A percentile compares a stretch with the other conserved stretches of the same genome.
Evolutionary conservation across 2,329 filamentous ascomycete genomes (phyloP).

Genomic region (Aspergillus chevalieri): DNA sequence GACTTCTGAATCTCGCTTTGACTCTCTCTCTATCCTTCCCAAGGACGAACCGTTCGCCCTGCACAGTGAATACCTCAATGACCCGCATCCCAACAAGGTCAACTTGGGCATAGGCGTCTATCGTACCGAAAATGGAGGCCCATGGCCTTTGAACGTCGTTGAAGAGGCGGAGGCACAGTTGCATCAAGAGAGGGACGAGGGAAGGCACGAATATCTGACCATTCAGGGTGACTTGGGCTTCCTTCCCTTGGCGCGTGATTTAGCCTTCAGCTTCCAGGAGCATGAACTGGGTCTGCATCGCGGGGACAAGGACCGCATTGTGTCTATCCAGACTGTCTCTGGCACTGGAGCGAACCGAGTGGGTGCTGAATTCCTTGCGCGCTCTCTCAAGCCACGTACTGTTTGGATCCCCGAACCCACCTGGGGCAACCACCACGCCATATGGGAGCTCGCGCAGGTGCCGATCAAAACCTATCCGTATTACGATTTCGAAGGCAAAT

Average conservation of each 20-base stretch:
- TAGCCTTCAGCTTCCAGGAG: slow-evolving; percentile 12
- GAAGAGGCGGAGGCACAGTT: slow-evolving; percentile 1
- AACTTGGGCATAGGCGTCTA: slow-evolving; percentile 92
- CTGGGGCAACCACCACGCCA: slow-evolving; percentile 96
- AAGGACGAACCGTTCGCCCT: slow-evolving; percentile 21
- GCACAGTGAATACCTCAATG: slow-evolving; percentile 57
- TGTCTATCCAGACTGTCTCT: slow-evolving; percentile 46
- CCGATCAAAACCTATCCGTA: slow-evolving; percentile 64
- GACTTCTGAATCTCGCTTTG: slow-evolving; percentile 10
- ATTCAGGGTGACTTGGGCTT: slow-evolving; percentile 67
- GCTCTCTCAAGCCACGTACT: slow-evolving; percentile 51
- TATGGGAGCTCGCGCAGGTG: slow-evolving; percentile 75
- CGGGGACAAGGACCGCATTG: slow-evolving; percentile 4
- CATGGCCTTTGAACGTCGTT: slow-evolving; percentile 67
- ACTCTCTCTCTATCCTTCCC: slow-evolving; percentile 11
- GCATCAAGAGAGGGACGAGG: slow-evolving; percentile 53
- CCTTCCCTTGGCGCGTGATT: slow-evolving; percentile 4
- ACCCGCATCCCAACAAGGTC: slow-evolving; percentile 68
- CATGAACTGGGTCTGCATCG: neutral
- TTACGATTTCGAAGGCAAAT: slow-evolving; percentile 76
- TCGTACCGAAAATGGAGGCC: slow-evolving; percentile 82
- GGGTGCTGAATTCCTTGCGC: slow-evolving; percentile 75
- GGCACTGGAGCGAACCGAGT: slow-evolving; percentile 69
- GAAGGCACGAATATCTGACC: slow-evolving; percentile 58
- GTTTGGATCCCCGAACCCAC: slow-evolving; percentile 90